Conservation (phyloP, 805 yeast species). For the Ogataea chonburiensis region DNA sequence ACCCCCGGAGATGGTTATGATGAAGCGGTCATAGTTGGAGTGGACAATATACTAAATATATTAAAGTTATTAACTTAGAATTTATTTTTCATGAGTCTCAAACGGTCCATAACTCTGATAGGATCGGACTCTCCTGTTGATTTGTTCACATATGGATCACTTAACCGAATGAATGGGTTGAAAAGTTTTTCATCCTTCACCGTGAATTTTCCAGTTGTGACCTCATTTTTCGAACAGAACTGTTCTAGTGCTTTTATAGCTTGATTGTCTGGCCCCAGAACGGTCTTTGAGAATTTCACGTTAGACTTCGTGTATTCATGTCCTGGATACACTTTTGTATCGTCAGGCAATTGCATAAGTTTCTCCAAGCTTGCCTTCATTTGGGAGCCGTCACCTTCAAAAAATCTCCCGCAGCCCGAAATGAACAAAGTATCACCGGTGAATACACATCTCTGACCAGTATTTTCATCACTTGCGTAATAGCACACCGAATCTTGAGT, state of each 20-base stretch:
- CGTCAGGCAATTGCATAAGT: conserved; percentile 61
- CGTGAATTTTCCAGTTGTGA: conserved; percentile 84
- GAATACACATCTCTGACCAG: conserved; percentile 73
- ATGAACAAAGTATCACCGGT: conserved; percentile 95
- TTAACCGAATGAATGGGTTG: conserved; percentile 87
- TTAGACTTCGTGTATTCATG: conserved; percentile 92
- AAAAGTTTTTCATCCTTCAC: conserved; percentile 75
- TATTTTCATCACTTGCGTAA: conserved; percentile 60
- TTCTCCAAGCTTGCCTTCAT: conserved; percentile 72
- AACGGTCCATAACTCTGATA: conserved; percentile 62
- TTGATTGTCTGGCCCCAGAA: conserved; percentile 45
- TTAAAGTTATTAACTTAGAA: conserved; percentile 33
- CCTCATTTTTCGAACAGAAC: conserved; percentile 54
- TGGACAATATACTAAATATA: conserved; percentile 54
- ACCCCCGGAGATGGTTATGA: conserved; percentile 68
- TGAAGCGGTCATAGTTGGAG: conserved; percentile 66
- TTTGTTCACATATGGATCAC: conserved; percentile 59
- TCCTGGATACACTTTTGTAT: conserved; percentile 84
- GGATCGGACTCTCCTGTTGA: conserved; percentile 53
- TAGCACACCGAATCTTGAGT: conserved; percentile 96
- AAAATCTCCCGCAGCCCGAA: conserved; percentile 95
- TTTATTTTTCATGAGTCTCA: conserved; percentile 44
- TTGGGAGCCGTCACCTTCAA: conserved; percentile 82
- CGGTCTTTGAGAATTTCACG: conserved; percentile 70
- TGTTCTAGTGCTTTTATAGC: conserved; percentile 55